Conservation (phyloP, 148 eudicot species). For the Cornus suecica region DNA sequence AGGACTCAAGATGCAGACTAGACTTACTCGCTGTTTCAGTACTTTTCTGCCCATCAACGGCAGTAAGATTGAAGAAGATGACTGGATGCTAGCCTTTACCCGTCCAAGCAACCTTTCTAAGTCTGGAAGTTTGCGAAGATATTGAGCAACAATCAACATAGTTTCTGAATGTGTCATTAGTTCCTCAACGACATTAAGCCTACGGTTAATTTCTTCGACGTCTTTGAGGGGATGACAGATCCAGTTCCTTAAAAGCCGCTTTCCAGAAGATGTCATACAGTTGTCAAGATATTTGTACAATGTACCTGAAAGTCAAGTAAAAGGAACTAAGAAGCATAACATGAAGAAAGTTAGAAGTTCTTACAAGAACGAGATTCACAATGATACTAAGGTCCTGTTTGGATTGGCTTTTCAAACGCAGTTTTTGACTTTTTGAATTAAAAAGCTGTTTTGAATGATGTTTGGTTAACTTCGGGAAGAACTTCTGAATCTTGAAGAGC, state of each 20-base stretch:
- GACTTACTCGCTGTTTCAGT: constrained; percentile 84
- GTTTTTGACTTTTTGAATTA: too few species aligned
- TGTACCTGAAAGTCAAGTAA: constrained; percentile 57
- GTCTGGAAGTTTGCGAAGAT: constrained; percentile 86
- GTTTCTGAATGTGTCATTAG: constrained; percentile 52
- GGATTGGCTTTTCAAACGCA: too few species aligned
- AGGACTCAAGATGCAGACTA: neutral
- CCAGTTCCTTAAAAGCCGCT: constrained; percentile 92
- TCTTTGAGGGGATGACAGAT: constrained; percentile 91
- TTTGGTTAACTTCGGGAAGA: too few species aligned
- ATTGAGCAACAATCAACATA: constrained; percentile 51
- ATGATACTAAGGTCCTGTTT: neutral
- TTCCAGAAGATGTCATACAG: constrained; percentile 77
- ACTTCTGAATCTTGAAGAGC: too few species aligned
- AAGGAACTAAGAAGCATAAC: neutral
- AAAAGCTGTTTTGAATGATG: too few species aligned
- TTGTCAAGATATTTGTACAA: constrained; percentile 78
- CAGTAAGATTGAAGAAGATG: constrained; percentile 61
- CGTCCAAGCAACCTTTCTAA: constrained; percentile 90
- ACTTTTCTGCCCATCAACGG: constrained; percentile 80
- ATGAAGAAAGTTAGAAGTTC: neutral
- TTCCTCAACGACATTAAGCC: constrained; percentile 80
- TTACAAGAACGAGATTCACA: neutral
- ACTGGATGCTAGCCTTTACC: constrained; percentile 67
- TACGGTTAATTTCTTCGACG: constrained; percentile 58